Base-by-base conservation (phyloP, 1,284 basidiomycete species). In the Volvariella surrecta region DNA sequence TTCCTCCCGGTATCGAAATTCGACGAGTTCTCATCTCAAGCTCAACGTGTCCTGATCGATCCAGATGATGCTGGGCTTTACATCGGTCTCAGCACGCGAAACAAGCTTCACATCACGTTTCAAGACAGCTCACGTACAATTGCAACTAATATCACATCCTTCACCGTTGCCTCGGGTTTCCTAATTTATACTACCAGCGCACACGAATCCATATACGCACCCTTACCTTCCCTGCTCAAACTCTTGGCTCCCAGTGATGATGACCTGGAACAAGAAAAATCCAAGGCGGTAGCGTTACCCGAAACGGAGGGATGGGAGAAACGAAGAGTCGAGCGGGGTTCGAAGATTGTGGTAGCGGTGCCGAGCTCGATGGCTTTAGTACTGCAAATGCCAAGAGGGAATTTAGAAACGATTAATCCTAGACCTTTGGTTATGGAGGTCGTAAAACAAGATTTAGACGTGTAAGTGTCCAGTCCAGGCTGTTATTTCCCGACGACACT, bases 371-470 rank as follows among this genome's bases (percentile, higher is more conserved):
- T 96, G 89, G 83, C 75, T 50, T 63, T 97, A 13, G 87, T 99
- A 1, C 66, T 99, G 10, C 96, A 99, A 66, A 99, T 99, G 93
- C 96, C 95, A 0, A 70, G 96, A 52, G 96, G 96, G 0, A 99
- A 99, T 61, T 60, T 99, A 43, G 96, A 99, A 67, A 97, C 92
- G 0, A 84, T 99, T 45, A 90, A 86, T 54, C 96, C 96, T 1
- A 72, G 96, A 24, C 88, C 95, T 1, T 67, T 99, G 48, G 93
- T 98, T 2, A 79, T 97, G 63, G 76, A 84, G 42, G 82, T 89
- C 2, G 82, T 95, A 1, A 72, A 74, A 43, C 68, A 76, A 40
- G 86, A 92, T 56, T 69, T 94, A 9, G 70, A 82, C 21, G 9
- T 24, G 40, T 48, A 30, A 22, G 37, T 22, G 16, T 47, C 21